Evolutionary conservation across 2,329 filamentous ascomycete genomes (phyloP).

Genomic region (Colletotrichum tamarilloi): DNA sequence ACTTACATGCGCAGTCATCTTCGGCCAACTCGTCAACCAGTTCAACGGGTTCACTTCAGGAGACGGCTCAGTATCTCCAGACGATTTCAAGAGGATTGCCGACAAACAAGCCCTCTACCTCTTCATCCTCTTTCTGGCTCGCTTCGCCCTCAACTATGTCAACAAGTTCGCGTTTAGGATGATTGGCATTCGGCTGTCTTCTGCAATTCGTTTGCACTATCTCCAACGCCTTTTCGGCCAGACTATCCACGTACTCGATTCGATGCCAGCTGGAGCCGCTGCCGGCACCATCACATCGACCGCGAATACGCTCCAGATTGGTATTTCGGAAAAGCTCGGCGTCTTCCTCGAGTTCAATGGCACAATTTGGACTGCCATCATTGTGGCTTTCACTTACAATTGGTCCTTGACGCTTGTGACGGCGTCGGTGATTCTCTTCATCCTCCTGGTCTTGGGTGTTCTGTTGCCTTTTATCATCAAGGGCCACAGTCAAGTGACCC

Average conservation of each 20-base stretch:
- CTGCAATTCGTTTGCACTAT: slow-evolving; percentile 72
- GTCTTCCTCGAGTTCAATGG: slow-evolving; percentile 66
- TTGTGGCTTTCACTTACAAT: slow-evolving; percentile 67
- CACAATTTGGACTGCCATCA: slow-evolving; percentile 62
- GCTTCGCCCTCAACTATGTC: slow-evolving; percentile 72
- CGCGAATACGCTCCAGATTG: slow-evolving; percentile 72
- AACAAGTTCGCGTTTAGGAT: slow-evolving; percentile 71
- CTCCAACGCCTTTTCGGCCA: slow-evolving; percentile 72
- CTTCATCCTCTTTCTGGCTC: slow-evolving; percentile 76
- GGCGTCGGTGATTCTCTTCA: slow-evolving; percentile 66
- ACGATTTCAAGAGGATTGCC: slow-evolving; percentile 53
- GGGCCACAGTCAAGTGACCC: slow-evolving; percentile 56
- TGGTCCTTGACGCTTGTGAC: slow-evolving; percentile 72
- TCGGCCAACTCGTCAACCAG: slow-evolving; percentile 55
- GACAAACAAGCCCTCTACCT: slow-evolving; percentile 71
- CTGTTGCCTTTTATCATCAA: slow-evolving; percentile 68
- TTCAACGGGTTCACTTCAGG: slow-evolving; percentile 49
- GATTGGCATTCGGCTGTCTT: slow-evolving; percentile 71
- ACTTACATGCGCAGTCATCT: slow-evolving; percentile 29
- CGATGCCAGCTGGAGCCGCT: slow-evolving; percentile 70
- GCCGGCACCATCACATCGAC: slow-evolving; percentile 73
- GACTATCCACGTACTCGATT: slow-evolving; percentile 75
- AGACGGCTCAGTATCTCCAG: slow-evolving; percentile 41
- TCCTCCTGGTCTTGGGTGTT: slow-evolving; percentile 58
- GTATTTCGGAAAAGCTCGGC: slow-evolving; percentile 72